Evolutionary conservation across 1,139 yeast species (phyloP).

Genomic region (Torulaspora pretoriensis): DNA sequence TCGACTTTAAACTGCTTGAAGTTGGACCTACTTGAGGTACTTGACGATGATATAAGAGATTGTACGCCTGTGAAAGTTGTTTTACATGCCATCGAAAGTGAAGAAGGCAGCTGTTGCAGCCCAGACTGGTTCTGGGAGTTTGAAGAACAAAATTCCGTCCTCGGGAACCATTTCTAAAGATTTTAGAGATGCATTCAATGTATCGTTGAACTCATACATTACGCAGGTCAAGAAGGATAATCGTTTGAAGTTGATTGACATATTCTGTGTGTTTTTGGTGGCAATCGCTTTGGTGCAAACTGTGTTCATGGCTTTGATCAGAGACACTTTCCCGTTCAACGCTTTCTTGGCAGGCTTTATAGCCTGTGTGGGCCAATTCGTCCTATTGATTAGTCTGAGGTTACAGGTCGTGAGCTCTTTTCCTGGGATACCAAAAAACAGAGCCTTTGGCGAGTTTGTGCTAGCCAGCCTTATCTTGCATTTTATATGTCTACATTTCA

Average conservation of each 20-base stretch:
- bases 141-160: slow-evolving; percentile 17
- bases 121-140: slow-evolving; percentile 25
- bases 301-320: slow-evolving; percentile 67
- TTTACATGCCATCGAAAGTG: slow-evolving; percentile 10
- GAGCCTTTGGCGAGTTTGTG: slow-evolving; percentile 85
- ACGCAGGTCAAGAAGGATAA: slow-evolving; percentile 34
- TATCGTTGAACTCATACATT: slow-evolving; percentile 48
- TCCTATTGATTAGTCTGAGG: slow-evolving; percentile 73
- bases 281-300: slow-evolving; percentile 74
- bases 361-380: slow-evolving; percentile 93
- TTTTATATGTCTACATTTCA: slow-evolving; percentile 85
- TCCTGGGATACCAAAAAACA: slow-evolving; percentile 58
- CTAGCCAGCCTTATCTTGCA: slow-evolving; percentile 86
- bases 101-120: slow-evolving; percentile 23
- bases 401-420: slow-evolving; percentile 58
- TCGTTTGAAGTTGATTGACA: slow-evolving; percentile 63
- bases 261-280: slow-evolving; percentile 71
- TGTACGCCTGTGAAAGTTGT: not conserved
- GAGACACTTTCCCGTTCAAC: slow-evolving; percentile 86
- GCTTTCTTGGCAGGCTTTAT: slow-evolving; percentile 93
- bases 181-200: slow-evolving; percentile 45
- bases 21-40: not conserved
- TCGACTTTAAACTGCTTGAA: not conserved
- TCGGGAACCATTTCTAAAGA: slow-evolving; percentile 36
- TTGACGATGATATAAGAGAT: not conserved